phyloP scores from a whole-genome alignment of 1,284 basidiomycete species.

The Cutaneotrichosporon cyanovorans region DNA sequence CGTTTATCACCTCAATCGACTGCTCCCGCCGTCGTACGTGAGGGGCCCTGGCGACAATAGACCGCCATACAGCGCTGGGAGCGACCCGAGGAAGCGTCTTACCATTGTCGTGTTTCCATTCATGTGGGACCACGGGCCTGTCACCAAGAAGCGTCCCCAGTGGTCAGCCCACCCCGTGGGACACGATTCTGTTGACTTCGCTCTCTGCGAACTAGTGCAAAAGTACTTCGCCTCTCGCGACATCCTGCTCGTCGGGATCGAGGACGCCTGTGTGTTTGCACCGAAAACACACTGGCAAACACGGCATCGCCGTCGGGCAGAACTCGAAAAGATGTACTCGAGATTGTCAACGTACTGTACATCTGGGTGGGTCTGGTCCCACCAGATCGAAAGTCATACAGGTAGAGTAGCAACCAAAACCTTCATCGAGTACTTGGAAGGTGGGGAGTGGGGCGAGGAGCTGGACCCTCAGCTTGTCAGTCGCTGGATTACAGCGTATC shows the following conservation, averaged over 20 bases:
- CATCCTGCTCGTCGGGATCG: conserved; percentile 6
- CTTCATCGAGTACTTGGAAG: conserved; percentile 5
- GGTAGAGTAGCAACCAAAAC: neutral
- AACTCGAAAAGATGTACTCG: neutral
- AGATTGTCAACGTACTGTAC: neutral
- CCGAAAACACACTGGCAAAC: neutral
- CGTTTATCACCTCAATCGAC: too few relatives aligned
- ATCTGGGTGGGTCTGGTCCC: too few relatives aligned
- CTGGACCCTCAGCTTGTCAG: conserved; percentile 3
- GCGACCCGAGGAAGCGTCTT: neutral
- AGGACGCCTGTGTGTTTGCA: conserved; percentile 4
- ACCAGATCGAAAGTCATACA: neutral
- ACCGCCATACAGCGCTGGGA: neutral
- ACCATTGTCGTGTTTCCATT: conserved; percentile 4
- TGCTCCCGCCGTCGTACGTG: too few relatives aligned
- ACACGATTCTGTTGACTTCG: too few relatives aligned
- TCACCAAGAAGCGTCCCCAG: neutral
- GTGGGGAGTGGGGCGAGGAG: conserved; percentile 5
- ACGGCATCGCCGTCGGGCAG: neutral
- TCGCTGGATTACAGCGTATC: conserved; percentile 6
- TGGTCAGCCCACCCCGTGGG: too few relatives aligned
- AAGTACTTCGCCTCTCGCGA: neutral
- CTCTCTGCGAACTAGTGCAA: neutral
- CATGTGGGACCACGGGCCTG: conserved; percentile 3
- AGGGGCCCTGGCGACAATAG: too few relatives aligned